Evolutionary conservation across 805 yeast genomes (phyloP), one percentile per base, ranked within the genome.

Genomic region (Wickerhamomyces strasburgensis): DNA sequence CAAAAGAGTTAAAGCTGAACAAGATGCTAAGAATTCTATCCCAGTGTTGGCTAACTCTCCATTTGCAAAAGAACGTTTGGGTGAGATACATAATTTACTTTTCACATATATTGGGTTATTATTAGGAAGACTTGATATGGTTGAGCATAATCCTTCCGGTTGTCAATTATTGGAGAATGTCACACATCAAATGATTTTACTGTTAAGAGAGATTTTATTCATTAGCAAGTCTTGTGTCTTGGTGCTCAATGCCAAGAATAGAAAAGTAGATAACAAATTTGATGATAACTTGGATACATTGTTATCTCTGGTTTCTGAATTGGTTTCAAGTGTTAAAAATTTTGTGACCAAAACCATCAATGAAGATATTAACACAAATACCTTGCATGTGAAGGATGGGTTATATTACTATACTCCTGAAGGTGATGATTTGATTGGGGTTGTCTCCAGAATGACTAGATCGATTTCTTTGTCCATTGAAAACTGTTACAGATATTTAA

Each of bases 101-200:
- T 72, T 73, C 48, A 66, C 75, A 1, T 84, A 84, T 49, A 64
- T 83, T 44, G 80, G 82, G 2, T 51, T 84, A 46, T 72, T 84
- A 8, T 67, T 82, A 13, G 94, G 94, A n/a, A 62, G 94, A 48
- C 60, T 84, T 45, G 93, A 84, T 56, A 66, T 84, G 57, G 75
- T 84, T 25, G 93, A 84, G 52, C 82, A 79, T 48, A 84, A 83
- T 52, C 70, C 78, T 4, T 65, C 66, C 14, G 90, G 90, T 2
- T 78, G 87, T 51, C 81, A 80, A 44, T 57, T 78, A 6, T 56
- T 84, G 37, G 89, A 84, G 48, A 67, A 71, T 14, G 62, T 84
- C 13, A 73, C 79, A 3, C 84, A 80, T 48, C 93, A 84, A 47
- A 68, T 84, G 29, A 80, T 80, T 35, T 56, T 82, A 21, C 56